Base-by-base conservation (phyloP, 441 rosid species). In the Viola pubescens region DNA sequence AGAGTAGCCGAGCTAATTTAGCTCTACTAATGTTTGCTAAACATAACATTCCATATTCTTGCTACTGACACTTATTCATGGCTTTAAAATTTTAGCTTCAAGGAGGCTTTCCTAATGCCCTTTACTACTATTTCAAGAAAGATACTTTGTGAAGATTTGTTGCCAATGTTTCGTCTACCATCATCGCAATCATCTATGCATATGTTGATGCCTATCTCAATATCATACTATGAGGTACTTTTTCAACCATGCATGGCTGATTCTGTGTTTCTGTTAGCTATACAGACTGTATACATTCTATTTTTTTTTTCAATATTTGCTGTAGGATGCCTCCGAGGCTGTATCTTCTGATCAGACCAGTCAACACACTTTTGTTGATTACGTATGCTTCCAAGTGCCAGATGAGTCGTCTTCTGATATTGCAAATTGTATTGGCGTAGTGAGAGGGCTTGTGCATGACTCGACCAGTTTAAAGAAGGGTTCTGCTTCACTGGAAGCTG, bases 81-180 rank as follows among this genome's bases (percentile, higher is more conserved):
- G 68, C 61, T 72, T 43, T 46, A 44, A 41, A 65, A 66, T 77
- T 65, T 68, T 77, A 92, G 90, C 72, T 85, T 87, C 79, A 87
- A 85, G 86, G 80, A 79, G 77, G 97, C 96, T 72, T 85, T 87
- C 67, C 79, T 65, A 63, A 86, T 82, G 92, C 98, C 96, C 58
- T 91, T 89, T 73, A 74, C 88, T 60, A 68, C 91, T 16, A 81
- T 89, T 66, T 89, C 98, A 14, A 68, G 71, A 58, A 85, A 82
- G 83, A 84, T 92, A 73, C 64, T 82, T 65, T 85, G 86, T 59
- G 75, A 76, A 74, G 85, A 78, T 79, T 73, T 82, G 67, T 74
- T 84, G 61, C 81, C 90, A 38, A 80, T 92, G 53, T 92, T 76
- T 70, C 87, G 90, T 56, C 78, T 84, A 64, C 74, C 73, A 26